phyloP scores from a whole-genome alignment of 371 early-diverging fungal species.

The Mucor piriformis region DNA sequence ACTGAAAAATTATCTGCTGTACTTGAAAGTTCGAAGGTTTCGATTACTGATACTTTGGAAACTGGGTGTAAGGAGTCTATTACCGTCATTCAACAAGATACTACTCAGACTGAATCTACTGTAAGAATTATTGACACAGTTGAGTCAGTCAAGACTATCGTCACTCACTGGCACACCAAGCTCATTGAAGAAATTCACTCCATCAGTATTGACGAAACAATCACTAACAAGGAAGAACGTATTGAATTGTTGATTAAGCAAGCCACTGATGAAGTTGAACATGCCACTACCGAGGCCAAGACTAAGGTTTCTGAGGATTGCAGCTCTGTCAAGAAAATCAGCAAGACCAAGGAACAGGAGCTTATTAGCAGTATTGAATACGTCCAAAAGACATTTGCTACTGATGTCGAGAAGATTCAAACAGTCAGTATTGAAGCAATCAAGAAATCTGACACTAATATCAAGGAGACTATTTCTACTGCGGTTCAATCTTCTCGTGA shows the following conservation, averaged over 20 bases:
- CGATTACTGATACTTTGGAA: constrained; percentile 19
- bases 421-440: constrained; percentile 26
- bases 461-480: constrained; percentile 34
- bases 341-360: constrained; percentile 25
- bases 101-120: constrained; percentile 21
- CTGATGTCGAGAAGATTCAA: constrained; percentile 26
- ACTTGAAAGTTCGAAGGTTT: constrained; percentile 20
- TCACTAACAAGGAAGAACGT: constrained; percentile 23
- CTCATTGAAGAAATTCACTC: constrained; percentile 19
- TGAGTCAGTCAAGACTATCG: constrained; percentile 27
- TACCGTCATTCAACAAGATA: constrained; percentile 19
- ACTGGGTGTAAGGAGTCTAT: constrained; percentile 15
- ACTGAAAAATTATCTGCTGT: constrained; percentile 23
- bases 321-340: constrained; percentile 22
- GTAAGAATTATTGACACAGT: constrained; percentile 30
- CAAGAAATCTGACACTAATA: constrained; percentile 62
- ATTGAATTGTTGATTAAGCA: constrained; percentile 17
- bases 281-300: constrained; percentile 19
- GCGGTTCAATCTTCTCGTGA: constrained; percentile 17
- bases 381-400: constrained; percentile 19
- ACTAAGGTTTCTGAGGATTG: constrained; percentile 16
- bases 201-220: constrained; percentile 17
- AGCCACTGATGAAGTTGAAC: constrained; percentile 20
- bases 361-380: constrained; percentile 19
- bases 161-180: constrained; percentile 21